These are phyloP conservation scores for Dendrobium huoshanense DNA, from an alignment of 106 monocot genomes.

Conservation along the genomic window DNA sequence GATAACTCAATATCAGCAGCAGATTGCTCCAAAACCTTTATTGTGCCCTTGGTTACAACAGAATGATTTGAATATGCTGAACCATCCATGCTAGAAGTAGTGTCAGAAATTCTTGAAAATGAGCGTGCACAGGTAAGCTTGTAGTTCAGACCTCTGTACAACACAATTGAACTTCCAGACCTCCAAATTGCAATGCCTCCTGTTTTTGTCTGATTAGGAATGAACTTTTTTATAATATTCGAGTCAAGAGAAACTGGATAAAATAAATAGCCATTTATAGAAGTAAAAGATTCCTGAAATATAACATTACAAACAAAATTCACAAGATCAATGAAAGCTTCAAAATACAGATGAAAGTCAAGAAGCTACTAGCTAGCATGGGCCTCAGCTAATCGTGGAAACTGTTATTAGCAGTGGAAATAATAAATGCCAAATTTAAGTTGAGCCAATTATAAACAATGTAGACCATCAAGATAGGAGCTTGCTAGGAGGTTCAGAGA, in stretches of 20 bases:
- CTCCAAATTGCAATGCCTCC: constrained; percentile 97
- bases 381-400: background rate
- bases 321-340: background rate
- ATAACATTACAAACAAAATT: background rate
- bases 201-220: constrained; percentile 55
- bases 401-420: background rate
- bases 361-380: background rate
- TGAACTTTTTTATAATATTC: constrained; percentile 1
- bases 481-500: background rate
- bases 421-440: background rate
- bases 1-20: background rate
- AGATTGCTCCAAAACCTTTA: constrained; percentile 13
- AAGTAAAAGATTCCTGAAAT: background rate
- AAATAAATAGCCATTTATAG: background rate
- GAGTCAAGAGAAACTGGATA: background rate
- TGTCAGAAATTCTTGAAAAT: constrained; percentile 29
- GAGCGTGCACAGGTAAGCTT: constrained; percentile 63
- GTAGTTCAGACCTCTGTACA: constrained; percentile 86
- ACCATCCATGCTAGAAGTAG: constrained; percentile 6
- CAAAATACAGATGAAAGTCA: background rate
- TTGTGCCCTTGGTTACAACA: background rate
- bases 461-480: background rate
- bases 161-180: constrained; percentile 82
- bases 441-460: background rate
- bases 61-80: background rate